Evolutionary conservation across 768 basidiomycete species (phyloP).

Genomic region (Rhizopogon vulgaris): DNA sequence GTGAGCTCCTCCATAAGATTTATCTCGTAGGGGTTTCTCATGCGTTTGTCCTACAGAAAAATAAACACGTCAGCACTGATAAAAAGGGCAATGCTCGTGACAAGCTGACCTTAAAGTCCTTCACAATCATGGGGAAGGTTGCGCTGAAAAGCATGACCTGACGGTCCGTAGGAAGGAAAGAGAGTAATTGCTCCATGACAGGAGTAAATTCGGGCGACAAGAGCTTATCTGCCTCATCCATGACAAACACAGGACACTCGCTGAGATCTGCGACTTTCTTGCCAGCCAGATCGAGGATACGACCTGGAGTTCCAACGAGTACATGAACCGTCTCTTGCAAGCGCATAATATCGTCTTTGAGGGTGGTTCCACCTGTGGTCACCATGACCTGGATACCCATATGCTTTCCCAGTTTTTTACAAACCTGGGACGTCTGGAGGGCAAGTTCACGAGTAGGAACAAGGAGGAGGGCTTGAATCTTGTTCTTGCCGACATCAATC

Average conservation of each 20-base stretch:
- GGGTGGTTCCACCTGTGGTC: conserved; percentile 94
- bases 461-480: conserved; percentile 94
- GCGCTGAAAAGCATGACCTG: conserved; percentile 99
- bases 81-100: not conserved
- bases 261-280: conserved; percentile 91
- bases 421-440: conserved; percentile 97
- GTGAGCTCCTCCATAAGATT: conserved; percentile 99
- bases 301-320: conserved; percentile 94
- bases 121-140: conserved; percentile 98
- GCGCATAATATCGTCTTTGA: conserved; percentile 96
- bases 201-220: conserved; percentile 96
- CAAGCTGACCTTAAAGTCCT: conserved; percentile 85
- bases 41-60: conserved; percentile 78
- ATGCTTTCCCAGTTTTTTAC: conserved; percentile 95
- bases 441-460: conserved; percentile 99
- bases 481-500: conserved; percentile 72
- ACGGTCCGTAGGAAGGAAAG: conserved; percentile 74
- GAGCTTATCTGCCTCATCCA: conserved; percentile 99
- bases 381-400: conserved; percentile 98
- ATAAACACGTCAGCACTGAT: conserved; percentile 13
- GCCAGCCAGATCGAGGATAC: conserved; percentile 90
- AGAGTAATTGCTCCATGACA: conserved; percentile 93
- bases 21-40: conserved; percentile 93
- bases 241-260: conserved; percentile 94
- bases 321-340: conserved; percentile 88